Evolutionary conservation across 2,329 filamentous ascomycete species (phyloP).

Genomic region (Metarhizium album): DNA sequence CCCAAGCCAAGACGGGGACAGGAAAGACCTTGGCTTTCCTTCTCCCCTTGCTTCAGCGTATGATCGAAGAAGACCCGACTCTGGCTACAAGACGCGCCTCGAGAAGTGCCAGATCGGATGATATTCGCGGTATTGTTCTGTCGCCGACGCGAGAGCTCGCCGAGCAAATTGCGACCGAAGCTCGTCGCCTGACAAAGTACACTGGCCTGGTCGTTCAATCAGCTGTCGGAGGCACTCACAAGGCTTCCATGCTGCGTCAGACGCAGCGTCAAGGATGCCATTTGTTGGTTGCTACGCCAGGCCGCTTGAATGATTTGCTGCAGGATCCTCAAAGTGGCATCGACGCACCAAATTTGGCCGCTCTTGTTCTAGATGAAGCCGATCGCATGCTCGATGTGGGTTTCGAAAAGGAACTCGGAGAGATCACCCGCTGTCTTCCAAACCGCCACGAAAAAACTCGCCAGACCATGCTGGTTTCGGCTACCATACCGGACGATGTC

Average conservation of each 20-base stretch:
- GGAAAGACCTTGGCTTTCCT: conserved; percentile 95
- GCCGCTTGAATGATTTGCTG: conserved; percentile 74
- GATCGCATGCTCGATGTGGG: conserved; percentile 98
- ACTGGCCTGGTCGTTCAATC: conserved; percentile 60
- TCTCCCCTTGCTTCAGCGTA: conserved; percentile 71
- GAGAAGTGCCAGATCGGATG: conserved; percentile 33
- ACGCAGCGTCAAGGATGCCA: conserved; percentile 74
- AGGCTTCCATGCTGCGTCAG: conserved; percentile 52
- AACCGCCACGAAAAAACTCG: conserved; percentile 51
- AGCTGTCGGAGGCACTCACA: conserved; percentile 88
- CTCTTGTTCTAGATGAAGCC: conserved; percentile 91
- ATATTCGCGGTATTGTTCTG: conserved; percentile 60
- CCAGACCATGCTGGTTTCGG: conserved; percentile 92
- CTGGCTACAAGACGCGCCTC: conserved; percentile 38
- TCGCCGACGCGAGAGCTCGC: conserved; percentile 75
- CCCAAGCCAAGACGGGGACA: conserved; percentile 93
- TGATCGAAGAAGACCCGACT: conserved; percentile 52
- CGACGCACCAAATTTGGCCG: conserved; percentile 70
- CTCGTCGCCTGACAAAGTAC: conserved; percentile 50
- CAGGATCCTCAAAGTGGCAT: conserved; percentile 53
- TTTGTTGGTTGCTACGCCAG: conserved; percentile 81
- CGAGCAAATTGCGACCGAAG: conserved; percentile 72
- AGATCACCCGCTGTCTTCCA: conserved; percentile 55
- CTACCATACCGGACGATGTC: conserved; percentile 79
- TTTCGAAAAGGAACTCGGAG: conserved; percentile 54